phyloP scores from a whole-genome alignment of 176 grass and related monocot genomes.

The Guadua angustifolia region DNA sequence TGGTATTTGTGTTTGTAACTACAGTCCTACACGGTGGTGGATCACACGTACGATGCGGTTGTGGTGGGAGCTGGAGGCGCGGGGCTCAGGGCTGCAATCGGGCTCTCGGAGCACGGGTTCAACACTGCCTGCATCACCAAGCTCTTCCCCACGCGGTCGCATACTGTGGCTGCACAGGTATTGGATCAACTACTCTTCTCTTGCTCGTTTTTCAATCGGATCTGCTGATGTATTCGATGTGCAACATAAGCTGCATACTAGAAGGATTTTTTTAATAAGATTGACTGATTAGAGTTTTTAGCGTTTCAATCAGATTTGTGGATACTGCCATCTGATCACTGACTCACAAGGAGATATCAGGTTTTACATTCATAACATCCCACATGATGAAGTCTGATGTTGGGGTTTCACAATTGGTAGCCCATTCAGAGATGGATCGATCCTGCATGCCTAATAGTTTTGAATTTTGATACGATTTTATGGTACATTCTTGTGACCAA shows the following conservation, averaged over 20 bases:
- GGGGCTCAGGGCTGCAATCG: constrained; percentile 87
- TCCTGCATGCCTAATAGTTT: not conserved
- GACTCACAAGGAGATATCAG: not conserved
- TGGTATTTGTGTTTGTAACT: not conserved
- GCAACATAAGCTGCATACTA: not conserved
- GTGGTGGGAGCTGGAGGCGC: constrained; percentile 94
- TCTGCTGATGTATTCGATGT: not conserved
- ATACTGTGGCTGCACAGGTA: constrained; percentile 94
- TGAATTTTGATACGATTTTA: not conserved
- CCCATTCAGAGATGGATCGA: not conserved
- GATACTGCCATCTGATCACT: constrained; percentile 7
- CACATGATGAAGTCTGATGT: not conserved
- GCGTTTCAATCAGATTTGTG: not conserved
- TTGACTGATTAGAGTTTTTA: not conserved
- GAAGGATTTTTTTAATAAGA: not conserved
- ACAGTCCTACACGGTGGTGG: constrained; percentile 86
- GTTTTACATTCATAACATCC: constrained; percentile 7
- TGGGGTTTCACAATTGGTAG: not conserved
- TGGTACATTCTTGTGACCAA: not conserved
- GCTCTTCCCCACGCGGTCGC: constrained; percentile 95
- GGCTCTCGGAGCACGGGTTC: constrained; percentile 92
- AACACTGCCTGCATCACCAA: constrained; percentile 99
- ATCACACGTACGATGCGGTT: constrained; percentile 93
- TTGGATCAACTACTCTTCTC: not conserved
- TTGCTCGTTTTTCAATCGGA: not conserved